Evolutionary conservation across 352 stramenopile genomes (phyloP).

Genomic region (Globisporangium nunn): DNA sequence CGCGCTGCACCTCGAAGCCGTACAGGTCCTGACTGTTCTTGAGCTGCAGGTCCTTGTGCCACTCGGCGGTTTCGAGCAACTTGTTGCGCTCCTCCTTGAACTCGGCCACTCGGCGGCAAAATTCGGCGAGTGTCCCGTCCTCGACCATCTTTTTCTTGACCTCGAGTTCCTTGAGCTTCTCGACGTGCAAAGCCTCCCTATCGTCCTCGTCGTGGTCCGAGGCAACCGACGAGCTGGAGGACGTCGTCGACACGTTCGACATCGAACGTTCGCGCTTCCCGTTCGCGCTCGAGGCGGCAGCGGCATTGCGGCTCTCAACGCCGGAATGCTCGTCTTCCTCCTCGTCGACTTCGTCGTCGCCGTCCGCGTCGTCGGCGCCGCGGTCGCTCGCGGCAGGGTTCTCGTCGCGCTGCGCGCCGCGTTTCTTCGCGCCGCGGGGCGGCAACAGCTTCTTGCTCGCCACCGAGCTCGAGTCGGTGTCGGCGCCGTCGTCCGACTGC

Average conservation of each 20-base stretch:
- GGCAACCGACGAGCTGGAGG: slow-evolving; percentile 40
- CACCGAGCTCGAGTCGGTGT: slow-evolving; percentile 51
- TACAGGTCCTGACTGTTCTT: slow-evolving; percentile 78
- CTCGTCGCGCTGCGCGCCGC: slow-evolving; percentile 2
- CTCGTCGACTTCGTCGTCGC: slow-evolving; percentile 15
- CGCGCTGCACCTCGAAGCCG: slow-evolving; percentile 69
- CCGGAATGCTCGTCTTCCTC: slow-evolving; percentile 16
- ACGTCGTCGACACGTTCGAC: slow-evolving; percentile 62
- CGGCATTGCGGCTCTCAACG: slow-evolving; percentile 10
- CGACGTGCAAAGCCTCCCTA: slow-evolving; percentile 23
- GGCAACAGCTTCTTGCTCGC: slow-evolving; percentile 13
- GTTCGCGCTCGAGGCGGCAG: not conserved
- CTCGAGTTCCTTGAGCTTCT: slow-evolving; percentile 68
- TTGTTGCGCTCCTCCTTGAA: slow-evolving; percentile 80
- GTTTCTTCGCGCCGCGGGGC: slow-evolving; percentile 20
- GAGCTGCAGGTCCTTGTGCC: slow-evolving; percentile 80
- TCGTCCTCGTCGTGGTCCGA: slow-evolving; percentile 40
- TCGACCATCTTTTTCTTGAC: slow-evolving; percentile 84
- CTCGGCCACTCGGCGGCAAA: slow-evolving; percentile 70
- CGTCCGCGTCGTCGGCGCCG: slow-evolving; percentile 18
- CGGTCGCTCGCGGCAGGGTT: slow-evolving; percentile 10
- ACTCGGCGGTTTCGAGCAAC: slow-evolving; percentile 62
- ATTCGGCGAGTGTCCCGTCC: slow-evolving; percentile 74
- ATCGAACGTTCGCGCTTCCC: slow-evolving; percentile 46
- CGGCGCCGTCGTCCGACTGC: slow-evolving; percentile 47